Evolutionary conservation across 176 grass and related monocot species (phyloP), one percentile per base, ranked within the genome.

Genomic region (Oryza nivara): DNA sequence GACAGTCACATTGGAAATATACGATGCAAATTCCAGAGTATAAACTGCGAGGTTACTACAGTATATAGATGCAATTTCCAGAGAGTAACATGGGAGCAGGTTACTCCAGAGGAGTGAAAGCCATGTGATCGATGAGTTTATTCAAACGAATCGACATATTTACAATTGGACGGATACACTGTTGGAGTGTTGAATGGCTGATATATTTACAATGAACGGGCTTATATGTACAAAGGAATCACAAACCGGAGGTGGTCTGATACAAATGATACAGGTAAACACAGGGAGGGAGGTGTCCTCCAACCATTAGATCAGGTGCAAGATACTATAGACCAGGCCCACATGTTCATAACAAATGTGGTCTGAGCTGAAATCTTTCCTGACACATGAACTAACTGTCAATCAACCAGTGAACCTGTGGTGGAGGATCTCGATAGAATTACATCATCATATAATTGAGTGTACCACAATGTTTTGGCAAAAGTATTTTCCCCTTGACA

Each of bases 61-160:
- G 38, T 32, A 2, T 3, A 32, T 2, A 3, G 38, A 40, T 40
- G 38, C 38, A 40, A 40, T 6, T 40, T 40, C 38, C 38, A 40
- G 38, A 40, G 38, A 36, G 35, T 36, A 36, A 36, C 30, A 32
- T 32, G 30, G 30, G 30, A 32, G 30, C 30, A 32, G 30, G 30
- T 32, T 32, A 32, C 30, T 32, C 35, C 35, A 40, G 38, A 38
- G 36, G 9, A 15, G 52, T 2, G 15, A 58, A 58, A 58, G 17
- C 3, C 52, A 58, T 58, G 17, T 58, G 17, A 58, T 14, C 20
- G 52, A 20, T 20, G 5, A n/a, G 1, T 58, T 63, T 83, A 73
- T 76, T 82, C 84, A 69, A 83, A 75, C 49, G 6, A 87, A 90
- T 87, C 1, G 11, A 35, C 34, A 79, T 87, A 84, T 90, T 90